Conservation (phyloP, 768 basidiomycete species). For the Mycena haematopus region DNA sequence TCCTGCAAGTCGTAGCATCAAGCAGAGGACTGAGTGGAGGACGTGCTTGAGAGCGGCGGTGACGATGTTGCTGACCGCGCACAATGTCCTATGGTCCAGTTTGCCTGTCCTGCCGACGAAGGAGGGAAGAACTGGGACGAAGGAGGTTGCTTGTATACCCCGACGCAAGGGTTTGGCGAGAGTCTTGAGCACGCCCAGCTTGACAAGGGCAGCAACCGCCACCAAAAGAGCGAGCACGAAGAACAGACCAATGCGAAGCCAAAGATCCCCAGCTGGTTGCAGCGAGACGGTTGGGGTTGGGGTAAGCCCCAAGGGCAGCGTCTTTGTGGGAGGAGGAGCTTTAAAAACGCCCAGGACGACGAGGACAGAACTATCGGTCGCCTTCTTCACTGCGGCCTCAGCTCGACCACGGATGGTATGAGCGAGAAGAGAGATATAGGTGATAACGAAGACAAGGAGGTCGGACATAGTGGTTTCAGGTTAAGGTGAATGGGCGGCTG, state of each 20-base stretch:
- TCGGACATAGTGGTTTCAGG: slow-evolving; percentile 1
- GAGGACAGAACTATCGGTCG: not conserved
- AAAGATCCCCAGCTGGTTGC: not conserved
- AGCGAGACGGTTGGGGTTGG: not conserved
- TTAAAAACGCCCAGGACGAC: not conserved
- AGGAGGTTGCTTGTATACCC: too few species aligned
- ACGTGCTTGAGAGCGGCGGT: too few species aligned
- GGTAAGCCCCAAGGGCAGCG: not conserved
- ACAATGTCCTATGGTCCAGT: too few species aligned
- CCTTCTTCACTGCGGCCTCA: too few species aligned
- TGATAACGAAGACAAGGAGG: not conserved
- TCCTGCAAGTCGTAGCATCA: too few species aligned
- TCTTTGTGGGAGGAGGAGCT: not conserved
- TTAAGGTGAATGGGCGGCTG: not conserved
- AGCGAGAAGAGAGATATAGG: not conserved
- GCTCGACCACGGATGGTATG: not conserved
- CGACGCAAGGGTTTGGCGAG: too few species aligned
- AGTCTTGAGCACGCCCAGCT: too few species aligned
- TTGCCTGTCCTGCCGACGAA: not conserved
- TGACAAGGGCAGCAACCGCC: too few species aligned
- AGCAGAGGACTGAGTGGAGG: too few species aligned
- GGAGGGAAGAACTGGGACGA: too few species aligned
- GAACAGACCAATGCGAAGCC: not conserved
- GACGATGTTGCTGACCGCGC: too few species aligned
- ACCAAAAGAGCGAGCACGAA: too few species aligned